Base-by-base conservation (phyloP, 495 filamentous ascomycete species). In the Parathielavia hyrcaniae region DNA sequence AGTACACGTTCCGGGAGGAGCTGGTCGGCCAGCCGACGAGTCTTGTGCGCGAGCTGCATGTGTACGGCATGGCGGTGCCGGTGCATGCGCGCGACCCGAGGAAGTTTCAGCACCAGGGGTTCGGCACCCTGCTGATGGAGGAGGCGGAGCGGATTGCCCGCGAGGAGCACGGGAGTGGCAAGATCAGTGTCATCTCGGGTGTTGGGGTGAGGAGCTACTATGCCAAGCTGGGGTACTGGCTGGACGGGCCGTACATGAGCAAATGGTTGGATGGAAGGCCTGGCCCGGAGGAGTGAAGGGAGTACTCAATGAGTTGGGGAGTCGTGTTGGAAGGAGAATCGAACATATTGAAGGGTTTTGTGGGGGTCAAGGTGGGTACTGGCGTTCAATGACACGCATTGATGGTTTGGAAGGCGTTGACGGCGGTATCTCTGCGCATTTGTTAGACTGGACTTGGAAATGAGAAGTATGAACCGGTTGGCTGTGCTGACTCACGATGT, bases 51-150 rank as follows among this genome's bases (percentile, higher is more conserved):
- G 93, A 98, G 70, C 76, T 98, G 53, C 93, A 98, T 72, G 93
- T 98, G 2, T 98, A 98, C 68, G 93, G 93, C 14, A 90, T 87
- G 54, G 93, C 93, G 1, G 93, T 98, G 11, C 93, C 93, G 1
- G 84, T 98, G 53, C 93, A 98, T 69, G 91, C 88, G 11, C 79
- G 93, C 55, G 92, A 97, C 67, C 87, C 91, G 10, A 83, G 85
- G 67, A 98, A 98, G 71, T 97, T 96, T 74, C 93, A 98, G 76
- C 93, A 98, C 74, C 95, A 96, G 67, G 93, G 93, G 0, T 98
- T 95, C 64, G 93, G 93, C 26, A 97, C 95, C 4, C 71, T 98
- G 55, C 65, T 98, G 53, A 98, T 98, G 93, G 93, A 97, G 69
- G 91, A 97, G 74, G 93, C 93, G 1, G 95, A 98, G 73, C 79